Base-by-base conservation (phyloP, 176 grass and related monocot genomes). In the Tillandsia fasciculata region DNA sequence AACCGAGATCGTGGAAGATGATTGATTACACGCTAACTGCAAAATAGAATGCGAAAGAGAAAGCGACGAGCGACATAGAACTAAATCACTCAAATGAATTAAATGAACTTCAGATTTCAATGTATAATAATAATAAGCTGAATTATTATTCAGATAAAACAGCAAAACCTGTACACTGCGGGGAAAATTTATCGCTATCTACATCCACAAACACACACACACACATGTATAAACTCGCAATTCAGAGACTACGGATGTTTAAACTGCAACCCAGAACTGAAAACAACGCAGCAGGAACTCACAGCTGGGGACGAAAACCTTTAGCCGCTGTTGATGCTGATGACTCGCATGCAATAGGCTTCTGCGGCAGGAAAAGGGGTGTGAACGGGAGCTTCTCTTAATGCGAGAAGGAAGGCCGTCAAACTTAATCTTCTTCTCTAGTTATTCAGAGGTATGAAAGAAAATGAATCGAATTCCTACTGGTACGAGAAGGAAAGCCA, bases 401-500 rank as follows among this genome's bases (percentile, higher is more conserved):
- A 42, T 42, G 33, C 33, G 33, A 42, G 33, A 42, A 42, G 7
- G 33, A 42, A 42, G 7, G 3, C 33, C 7, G 33, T 42, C 33
- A 42, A 42, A 42, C 33, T 6, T 7, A 42, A 42, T 42, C 33
- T 42, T 42, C 33, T 7, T 42, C 33, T 42, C 33, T 8, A 7
- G 33, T 42, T 42, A 42, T 7, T 42, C 0, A 3, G 33, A 42
- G 33, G 3, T 42, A 42, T 42, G 33, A 42, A 42, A 42, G 33
- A 7, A 42, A 42, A 42, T 42, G 33, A 7, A 42, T 42, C 33
- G 49, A 15, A 51, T 57, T 63, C 58, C 28, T 50, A 76, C 54
- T 70, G 71, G 76, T 90, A 90, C 1, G 75, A 72, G 74, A 72
- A 84, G 48, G 87, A 90, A 87, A 97, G 72, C 89, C 94, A 97